Evolutionary conservation across 2,329 filamentous ascomycete species (phyloP), one percentile per base, ranked within the genome.

Genomic region (Gyromitra esculenta): DNA sequence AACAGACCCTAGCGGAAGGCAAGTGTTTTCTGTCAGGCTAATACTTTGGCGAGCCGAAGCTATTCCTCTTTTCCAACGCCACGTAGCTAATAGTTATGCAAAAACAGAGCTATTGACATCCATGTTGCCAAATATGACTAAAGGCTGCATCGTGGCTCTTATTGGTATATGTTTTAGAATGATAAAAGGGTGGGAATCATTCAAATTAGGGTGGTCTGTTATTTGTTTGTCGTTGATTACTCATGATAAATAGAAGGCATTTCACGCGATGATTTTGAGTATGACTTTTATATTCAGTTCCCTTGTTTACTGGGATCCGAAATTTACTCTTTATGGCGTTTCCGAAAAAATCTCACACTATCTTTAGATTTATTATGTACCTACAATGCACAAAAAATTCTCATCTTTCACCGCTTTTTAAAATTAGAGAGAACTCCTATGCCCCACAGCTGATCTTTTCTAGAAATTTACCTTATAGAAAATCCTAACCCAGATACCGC

Each of bases 1-100:
- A 88, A 92, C 90, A 35, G 96, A 99, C 84, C 96, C 96, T 77
- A 97, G 92, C 85, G 96, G 96, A 86, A 89, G 93, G 75, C 75
- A 18, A 37, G 71, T 68, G 21, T 52, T 59, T 37, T 45, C 18
- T 11, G 50, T 5, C 21, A 43, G 18, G 37, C 8, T n/a, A 1
- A 60, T 39, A n/a, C n/a, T 37, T 41, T 60, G 9, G 11, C 37
- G 3, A 41, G 37, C 57, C 35, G 56, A 39, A 60, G 13, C 9
- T 62, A 25, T 59, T 60, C 1, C 21, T 13, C 2, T 35, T 57
- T 7, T 15, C 8, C 13, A 50, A 18, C 15, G 15, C 13, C 1
- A 25, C 1, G 5, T 48, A 18, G 31, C 41, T 73, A 73, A 76
- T 37, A 39, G 50, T 9, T 43, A 54, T 65, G 7, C 21, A 11